Percentiles rank a stretch among this genome's conserved stretches.
phyloP scores from a whole-genome alignment of 371 early-diverging fungal genomes.

The Massospora cicadina region DNA sequence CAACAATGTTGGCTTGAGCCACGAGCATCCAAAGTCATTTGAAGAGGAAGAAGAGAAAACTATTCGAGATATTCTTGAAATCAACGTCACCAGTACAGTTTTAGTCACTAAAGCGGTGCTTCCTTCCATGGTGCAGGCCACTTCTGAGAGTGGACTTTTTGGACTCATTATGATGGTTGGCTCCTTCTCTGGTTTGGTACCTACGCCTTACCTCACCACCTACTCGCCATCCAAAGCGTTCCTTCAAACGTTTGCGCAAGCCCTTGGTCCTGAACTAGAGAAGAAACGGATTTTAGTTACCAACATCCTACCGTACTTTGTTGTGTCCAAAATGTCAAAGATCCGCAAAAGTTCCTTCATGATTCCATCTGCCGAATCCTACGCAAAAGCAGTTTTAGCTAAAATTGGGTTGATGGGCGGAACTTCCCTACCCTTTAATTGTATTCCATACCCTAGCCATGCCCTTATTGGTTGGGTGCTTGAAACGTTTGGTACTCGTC shows the following conservation, averaged over 20 bases:
- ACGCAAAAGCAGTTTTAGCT: constrained; percentile 50
- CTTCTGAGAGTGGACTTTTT: constrained; percentile 1
- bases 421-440: constrained; percentile 38
- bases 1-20: constrained; percentile 88
- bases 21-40: constrained; percentile 69
- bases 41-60: constrained; percentile 49
- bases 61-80: constrained; percentile 58
- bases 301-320: constrained; percentile 84
- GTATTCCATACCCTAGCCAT: constrained; percentile 68
- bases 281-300: constrained; percentile 62
- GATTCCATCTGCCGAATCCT: constrained; percentile 66
- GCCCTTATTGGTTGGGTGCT: constrained; percentile 51
- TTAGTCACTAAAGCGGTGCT: constrained; percentile 65
- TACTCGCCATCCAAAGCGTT: constrained; percentile 93
- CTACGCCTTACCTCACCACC: constrained; percentile 74
- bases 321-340: constrained; percentile 83
- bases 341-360: constrained; percentile 53
- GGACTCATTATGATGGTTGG: constrained; percentile 90
- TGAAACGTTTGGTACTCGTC: constrained; percentile 39
- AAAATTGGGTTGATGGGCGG: constrained; percentile 65
- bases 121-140: constrained; percentile 45
- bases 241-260: constrained; percentile 75
- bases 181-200: constrained; percentile 75
- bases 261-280: constrained; percentile 69
- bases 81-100: constrained; percentile 74